Conservation (phyloP, 441 rosid species). For the Macaranga tanarius region DNA sequence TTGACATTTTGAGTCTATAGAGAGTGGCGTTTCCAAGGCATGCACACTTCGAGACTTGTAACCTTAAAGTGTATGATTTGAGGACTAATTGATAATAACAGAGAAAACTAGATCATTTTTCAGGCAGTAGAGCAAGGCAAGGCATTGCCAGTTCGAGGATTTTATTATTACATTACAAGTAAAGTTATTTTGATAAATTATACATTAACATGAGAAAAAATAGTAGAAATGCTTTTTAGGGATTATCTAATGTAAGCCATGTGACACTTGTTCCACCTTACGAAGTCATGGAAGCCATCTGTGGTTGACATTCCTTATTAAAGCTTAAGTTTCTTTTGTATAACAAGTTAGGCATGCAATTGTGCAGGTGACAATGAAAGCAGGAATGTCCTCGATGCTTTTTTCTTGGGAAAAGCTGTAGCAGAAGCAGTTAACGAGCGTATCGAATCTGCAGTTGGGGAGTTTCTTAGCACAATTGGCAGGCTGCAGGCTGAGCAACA, state of each 20-base stretch:
- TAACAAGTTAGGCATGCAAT: background rate
- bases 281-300: too few species aligned
- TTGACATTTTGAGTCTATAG: too few species aligned
- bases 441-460: conserved; percentile 79
- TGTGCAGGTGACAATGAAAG: conserved; percentile 63
- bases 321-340: background rate
- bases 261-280: background rate
- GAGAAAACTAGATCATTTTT: too few species aligned
- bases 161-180: too few species aligned
- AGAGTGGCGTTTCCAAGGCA: too few species aligned
- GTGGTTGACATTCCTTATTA: too few species aligned
- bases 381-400: conserved; percentile 69
- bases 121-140: too few species aligned
- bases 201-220: background rate
- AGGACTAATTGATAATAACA: too few species aligned
- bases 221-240: background rate
- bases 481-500: conserved; percentile 89
- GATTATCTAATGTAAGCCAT: background rate
- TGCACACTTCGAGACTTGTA: too few species aligned
- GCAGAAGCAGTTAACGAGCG: conserved; percentile 85
- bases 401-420: conserved; percentile 94
- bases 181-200: too few species aligned
- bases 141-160: too few species aligned
- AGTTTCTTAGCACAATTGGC: conserved; percentile 65
- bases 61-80: too few species aligned